These are phyloP conservation scores for Stagonosporopsis rhizophila DNA, from an alignment of 2,329 filamentous ascomycete species.

Conservation along the genomic window DNA sequence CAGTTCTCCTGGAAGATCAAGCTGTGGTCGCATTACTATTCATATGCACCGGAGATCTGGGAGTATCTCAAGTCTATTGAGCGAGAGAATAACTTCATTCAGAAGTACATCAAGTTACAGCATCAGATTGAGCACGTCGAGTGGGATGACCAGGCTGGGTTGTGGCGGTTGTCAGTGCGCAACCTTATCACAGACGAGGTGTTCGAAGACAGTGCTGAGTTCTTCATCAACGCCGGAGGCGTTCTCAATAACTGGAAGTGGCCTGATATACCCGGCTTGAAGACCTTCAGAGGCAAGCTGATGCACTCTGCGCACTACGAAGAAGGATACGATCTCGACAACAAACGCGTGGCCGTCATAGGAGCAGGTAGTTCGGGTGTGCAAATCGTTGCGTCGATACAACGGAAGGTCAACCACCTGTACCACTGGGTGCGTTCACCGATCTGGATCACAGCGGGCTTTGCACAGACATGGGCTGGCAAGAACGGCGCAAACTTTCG, in stretches of 20 bases:
- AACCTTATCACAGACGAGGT: constrained; percentile 24
- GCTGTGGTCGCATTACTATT: constrained; percentile 54
- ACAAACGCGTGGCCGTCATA: constrained; percentile 54
- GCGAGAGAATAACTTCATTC: constrained; percentile 43
- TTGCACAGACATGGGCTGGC: constrained; percentile 56
- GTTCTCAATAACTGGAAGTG: constrained; percentile 49
- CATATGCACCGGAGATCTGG: constrained; percentile 57
- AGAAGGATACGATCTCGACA: constrained; percentile 44
- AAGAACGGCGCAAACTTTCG: constrained; percentile 57
- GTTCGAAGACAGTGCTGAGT: constrained; percentile 30
- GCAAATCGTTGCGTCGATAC: constrained; percentile 54
- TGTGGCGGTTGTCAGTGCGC: constrained; percentile 26
- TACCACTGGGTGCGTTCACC: constrained; percentile 55
- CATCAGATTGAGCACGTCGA: constrained; percentile 28
- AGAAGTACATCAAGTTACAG: constrained; percentile 32
- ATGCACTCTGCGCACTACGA: constrained; percentile 55
- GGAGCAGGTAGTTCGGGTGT: constrained; percentile 53
- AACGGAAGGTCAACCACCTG: constrained; percentile 47
- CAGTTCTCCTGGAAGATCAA: constrained; percentile 61
- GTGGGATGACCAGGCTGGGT: constrained; percentile 25
- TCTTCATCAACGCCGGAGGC: constrained; percentile 34
- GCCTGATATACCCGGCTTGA: constrained; percentile 51
- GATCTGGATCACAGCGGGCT: constrained; percentile 58
- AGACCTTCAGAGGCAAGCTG: constrained; percentile 52
- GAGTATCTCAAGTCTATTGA: constrained; percentile 56